Evolutionary conservation across 345 rosid genomes (phyloP), one percentile per base, ranked within the genome.

Genomic region (Schrenkiella parvula): DNA sequence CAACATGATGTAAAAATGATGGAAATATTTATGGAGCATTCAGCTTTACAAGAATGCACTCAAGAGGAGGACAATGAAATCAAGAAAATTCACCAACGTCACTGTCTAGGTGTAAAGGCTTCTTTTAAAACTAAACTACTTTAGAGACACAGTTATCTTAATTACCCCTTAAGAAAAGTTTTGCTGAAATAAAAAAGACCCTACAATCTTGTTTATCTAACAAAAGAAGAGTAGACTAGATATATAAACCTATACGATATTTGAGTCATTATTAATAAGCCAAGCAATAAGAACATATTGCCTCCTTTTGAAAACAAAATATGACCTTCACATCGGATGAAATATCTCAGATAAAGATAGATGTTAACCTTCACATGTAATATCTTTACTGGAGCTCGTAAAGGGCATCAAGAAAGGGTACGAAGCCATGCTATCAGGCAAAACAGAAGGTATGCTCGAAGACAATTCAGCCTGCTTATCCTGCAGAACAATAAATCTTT

Each of bases 381-480:
- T 42, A 29, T 80, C 76, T 56, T 80, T 83, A 72, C 66, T 82
- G 37, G 72, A 82, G 78, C 80, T 75, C 61, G 76, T 52, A 13
- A 72, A 78, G 67, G 78, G 83, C 78, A 74, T 66, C 70, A 68
- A 69, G 53, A 71, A 70, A 81, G 91, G 80, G 82, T 84, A 84
- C 0, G 78, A 32, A 73, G 81, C 76, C 70, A 83, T 76, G 77
- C 72, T 86, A 64, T 81, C 83, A 14, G 82, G 75, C 51, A 81
- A 58, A 74, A 69, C 71, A 63, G 83, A 80, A 80, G 83, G 66
- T 31, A 77, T 26, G 73, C 75, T 82, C 19, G 85, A 60, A 13
- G 89, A 84, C 79, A 84, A 80, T 68, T 84, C 91, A 80, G 61
- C 78, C 73, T 79, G 85, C 82, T 88, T 81, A 73, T 84, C 91